Conservation (phyloP, 495 filamentous ascomycete genomes). For the Podospora sp. region DNA sequence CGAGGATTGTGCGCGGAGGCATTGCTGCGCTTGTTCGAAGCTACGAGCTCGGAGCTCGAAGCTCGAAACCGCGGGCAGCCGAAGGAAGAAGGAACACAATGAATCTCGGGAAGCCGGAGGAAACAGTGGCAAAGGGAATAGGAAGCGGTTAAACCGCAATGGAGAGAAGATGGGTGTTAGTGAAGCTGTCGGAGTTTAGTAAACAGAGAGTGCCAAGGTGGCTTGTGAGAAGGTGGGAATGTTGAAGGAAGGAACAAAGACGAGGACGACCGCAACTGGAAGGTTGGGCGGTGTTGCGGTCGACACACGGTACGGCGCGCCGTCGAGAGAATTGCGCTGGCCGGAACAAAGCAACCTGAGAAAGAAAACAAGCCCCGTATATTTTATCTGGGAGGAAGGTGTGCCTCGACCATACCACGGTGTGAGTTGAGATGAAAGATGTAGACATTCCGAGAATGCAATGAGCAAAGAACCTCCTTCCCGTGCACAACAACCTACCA, state of each 20-base stretch:
- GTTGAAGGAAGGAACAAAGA: not conserved
- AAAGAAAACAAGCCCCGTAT: not conserved
- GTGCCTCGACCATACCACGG: not conserved
- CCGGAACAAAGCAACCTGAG: not conserved
- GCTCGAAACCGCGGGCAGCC: not conserved
- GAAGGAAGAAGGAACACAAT: not conserved
- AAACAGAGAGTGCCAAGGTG: not conserved
- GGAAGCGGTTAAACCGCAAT: not conserved
- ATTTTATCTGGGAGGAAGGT: not conserved
- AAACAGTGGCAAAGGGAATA: not conserved
- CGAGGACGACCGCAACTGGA: not conserved
- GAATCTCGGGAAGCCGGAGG: not conserved
- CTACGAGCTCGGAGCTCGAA: not conserved
- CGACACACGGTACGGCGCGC: not conserved
- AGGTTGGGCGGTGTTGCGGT: not conserved
- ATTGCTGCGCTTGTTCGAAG: slow-evolving; percentile 19
- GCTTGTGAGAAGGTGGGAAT: not conserved
- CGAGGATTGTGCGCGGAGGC: slow-evolving; percentile 27
- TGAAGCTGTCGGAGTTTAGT: not conserved
- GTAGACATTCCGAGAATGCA: not conserved
- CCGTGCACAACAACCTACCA: no score
- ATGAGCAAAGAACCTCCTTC: not conserved
- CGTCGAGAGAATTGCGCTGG: not conserved
- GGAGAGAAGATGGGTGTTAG: not conserved
- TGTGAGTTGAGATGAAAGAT: not conserved